Base-by-base conservation (phyloP, 1,139 yeast genomes). In the Pichia sp. region DNA sequence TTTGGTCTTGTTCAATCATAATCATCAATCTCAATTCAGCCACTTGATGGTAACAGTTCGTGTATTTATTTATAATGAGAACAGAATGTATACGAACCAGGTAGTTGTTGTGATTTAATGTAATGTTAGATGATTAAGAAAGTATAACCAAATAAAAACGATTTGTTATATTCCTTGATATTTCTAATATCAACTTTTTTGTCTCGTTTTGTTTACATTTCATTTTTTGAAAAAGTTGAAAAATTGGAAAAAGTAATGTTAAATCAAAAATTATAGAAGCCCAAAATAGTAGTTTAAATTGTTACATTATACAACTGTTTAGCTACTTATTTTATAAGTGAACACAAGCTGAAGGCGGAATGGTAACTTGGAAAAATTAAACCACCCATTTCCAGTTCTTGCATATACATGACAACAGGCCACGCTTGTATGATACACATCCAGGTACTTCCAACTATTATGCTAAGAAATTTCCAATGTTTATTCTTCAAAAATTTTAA, bases 351-450 rank as follows among this genome's bases (percentile, higher is more conserved):
- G 32, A 38, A 38, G n/a, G 22, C 20, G 15, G 30, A 25, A 13
- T 34, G 44, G 18, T 42, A 43, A 5, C n/a, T 20, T 15, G 45
- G 40, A 13, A 46, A 46, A 6, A 13, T 2, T 6, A 41, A 3
- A 6, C 48, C 48, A 9, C 32, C 45, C 30, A 15, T 22, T 11
- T 38, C 30, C 15, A 45, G 18, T 15, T 45, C 48, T 34, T 34
- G n/a, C 8, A 32, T 16, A n/a, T 44, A 44, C 46, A 44, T 39
- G 3, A 34, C 15, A 8, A 39, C 40, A 1, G 43, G 46, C 32
- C 35, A 44, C 7, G 39, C 27, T 18, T 44, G 40, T 18, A 36
- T 13, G n/a, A 15, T 11, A 23, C 26, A 8, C 44, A 46, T 43
- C 45, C 45, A 45, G 3, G 23, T n/a, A 23, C 23, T 7, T 23